Percentiles rank a stretch among this genome's conserved stretches.
Evolutionary conservation across 2,329 filamentous ascomycete species (phyloP).

Genomic region (Dryadomyces sulphureus): DNA sequence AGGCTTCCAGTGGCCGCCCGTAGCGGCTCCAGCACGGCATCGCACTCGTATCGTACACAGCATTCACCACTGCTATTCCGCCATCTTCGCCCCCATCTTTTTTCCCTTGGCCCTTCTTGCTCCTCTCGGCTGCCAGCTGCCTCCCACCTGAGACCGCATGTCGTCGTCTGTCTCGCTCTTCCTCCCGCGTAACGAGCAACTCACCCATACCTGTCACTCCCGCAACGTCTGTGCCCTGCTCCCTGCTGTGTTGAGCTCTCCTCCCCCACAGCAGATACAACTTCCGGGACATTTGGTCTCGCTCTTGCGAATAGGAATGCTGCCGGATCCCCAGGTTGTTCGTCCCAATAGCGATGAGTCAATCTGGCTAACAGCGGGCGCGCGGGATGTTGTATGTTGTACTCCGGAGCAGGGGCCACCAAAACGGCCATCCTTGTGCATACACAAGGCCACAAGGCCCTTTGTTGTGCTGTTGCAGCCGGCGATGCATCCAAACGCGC

Average conservation of each 20-base stretch:
- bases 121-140: not conserved
- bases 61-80: not conserved
- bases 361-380: slow-evolving; percentile 4
- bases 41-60: not conserved
- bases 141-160: too few species aligned
- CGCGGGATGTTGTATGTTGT: slow-evolving; percentile 2
- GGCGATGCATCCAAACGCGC: too few species aligned
- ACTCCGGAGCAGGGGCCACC: not conserved
- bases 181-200: too few species aligned
- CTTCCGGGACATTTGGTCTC: slow-evolving; percentile 8
- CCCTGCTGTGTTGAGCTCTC: not conserved
- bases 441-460: too few species aligned
- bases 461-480: too few species aligned
- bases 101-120: not conserved
- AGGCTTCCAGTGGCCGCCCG: too few species aligned
- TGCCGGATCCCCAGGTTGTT: slow-evolving; percentile 10
- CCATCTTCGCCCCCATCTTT: too few species aligned
- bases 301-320: slow-evolving; percentile 9
- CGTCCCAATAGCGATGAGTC: slow-evolving; percentile 6
- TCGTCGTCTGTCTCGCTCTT: not conserved
- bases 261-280: slow-evolving; percentile 1
- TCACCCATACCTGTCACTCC: too few species aligned
- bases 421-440: too few species aligned
- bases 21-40: too few species aligned
- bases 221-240: too few species aligned